phyloP scores from a whole-genome alignment of 1,139 yeast genomes.

The Sugiyamaella paludigena region DNA sequence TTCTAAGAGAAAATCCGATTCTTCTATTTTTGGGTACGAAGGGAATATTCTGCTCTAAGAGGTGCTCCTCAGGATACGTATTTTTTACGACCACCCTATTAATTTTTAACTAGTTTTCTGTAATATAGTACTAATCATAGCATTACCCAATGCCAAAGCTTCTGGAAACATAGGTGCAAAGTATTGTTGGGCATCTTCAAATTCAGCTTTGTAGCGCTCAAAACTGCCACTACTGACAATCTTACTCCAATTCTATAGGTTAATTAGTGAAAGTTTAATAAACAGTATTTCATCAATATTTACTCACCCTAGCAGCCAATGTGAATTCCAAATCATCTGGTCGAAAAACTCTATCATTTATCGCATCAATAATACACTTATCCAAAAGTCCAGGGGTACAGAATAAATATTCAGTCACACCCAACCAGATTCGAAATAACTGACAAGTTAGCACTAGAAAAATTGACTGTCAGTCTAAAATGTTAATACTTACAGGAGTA shows the following conservation, averaged over 20 bases:
- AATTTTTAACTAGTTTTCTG: slow-evolving; percentile 18
- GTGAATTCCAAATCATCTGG: slow-evolving; percentile 74
- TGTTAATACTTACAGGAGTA: slow-evolving; percentile 56
- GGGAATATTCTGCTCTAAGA: too few species aligned
- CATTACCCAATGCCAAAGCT: slow-evolving; percentile 89
- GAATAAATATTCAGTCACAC: slow-evolving; percentile 89
- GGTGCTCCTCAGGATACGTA: too few species aligned
- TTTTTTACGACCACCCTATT: neutral
- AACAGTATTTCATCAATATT: too few species aligned
- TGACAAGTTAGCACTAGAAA: neutral
- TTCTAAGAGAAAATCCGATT: too few species aligned
- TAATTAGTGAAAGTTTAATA: neutral
- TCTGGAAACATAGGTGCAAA: slow-evolving; percentile 85
- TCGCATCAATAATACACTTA: slow-evolving; percentile 70
- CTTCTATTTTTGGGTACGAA: too few species aligned
- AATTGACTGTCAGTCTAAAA: neutral
- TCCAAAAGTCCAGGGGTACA: slow-evolving; percentile 80
- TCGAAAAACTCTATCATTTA: slow-evolving; percentile 65
- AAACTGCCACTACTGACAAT: slow-evolving; percentile 77
- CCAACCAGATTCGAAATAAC: slow-evolving; percentile 82
- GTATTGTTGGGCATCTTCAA: slow-evolving; percentile 74
- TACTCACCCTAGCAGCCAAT: slow-evolving; percentile 36
- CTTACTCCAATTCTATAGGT: slow-evolving; percentile 60
- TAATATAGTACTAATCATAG: slow-evolving; percentile 86
- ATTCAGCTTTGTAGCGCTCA: slow-evolving; percentile 64